Evolutionary conservation across 768 basidiomycete genomes (phyloP).

Genomic region (Cystobasidium tubakii): DNA sequence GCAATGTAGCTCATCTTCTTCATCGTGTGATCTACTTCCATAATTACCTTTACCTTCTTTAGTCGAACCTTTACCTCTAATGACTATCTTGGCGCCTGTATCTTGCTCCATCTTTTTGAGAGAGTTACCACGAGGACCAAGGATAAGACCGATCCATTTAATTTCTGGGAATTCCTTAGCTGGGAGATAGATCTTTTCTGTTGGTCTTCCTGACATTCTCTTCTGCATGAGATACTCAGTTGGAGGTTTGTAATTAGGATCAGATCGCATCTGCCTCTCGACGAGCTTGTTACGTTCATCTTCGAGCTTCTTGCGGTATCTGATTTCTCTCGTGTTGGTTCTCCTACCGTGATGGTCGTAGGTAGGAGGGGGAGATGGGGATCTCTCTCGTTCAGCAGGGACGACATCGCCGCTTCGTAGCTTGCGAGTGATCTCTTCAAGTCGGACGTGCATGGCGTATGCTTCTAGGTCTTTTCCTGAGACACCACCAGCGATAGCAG

Average conservation of each 20-base stretch:
- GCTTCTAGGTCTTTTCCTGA: conserved; percentile 94
- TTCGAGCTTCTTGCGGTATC: conserved; percentile 69
- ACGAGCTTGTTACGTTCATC: conserved; percentile 73
- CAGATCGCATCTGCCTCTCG: conserved; percentile 92
- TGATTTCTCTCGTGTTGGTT: conserved; percentile 96
- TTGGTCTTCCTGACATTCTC: conserved; percentile 68
- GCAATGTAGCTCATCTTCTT: conserved; percentile 98
- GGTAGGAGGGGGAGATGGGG: conserved; percentile 91
- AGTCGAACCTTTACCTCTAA: conserved; percentile 94
- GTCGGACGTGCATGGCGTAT: conserved; percentile 68
- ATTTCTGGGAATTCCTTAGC: conserved; percentile 99
- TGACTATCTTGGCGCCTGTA: conserved; percentile 95
- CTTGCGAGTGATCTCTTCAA: conserved; percentile 97
- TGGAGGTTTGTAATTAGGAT: conserved; percentile 95
- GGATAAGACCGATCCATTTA: conserved; percentile 97
- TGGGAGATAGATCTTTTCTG: conserved; percentile 98
- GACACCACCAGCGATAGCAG: conserved; percentile 82
- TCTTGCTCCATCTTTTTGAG: conserved; percentile 99
- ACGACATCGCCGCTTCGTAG: conserved; percentile 87
- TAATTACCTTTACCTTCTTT: conserved; percentile 93
- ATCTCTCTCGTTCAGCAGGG: conserved; percentile 89
- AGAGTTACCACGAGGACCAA: conserved; percentile 97
- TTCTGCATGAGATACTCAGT: conserved; percentile 94
- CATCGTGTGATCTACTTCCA: conserved; percentile 85
- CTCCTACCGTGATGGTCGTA: conserved; percentile 96